Percentiles rank a stretch among this genome's conserved stretches.
These are phyloP conservation scores for Aphanomyces stellatus DNA, from an alignment of 352 stramenopile species.

Conservation along the genomic window DNA sequence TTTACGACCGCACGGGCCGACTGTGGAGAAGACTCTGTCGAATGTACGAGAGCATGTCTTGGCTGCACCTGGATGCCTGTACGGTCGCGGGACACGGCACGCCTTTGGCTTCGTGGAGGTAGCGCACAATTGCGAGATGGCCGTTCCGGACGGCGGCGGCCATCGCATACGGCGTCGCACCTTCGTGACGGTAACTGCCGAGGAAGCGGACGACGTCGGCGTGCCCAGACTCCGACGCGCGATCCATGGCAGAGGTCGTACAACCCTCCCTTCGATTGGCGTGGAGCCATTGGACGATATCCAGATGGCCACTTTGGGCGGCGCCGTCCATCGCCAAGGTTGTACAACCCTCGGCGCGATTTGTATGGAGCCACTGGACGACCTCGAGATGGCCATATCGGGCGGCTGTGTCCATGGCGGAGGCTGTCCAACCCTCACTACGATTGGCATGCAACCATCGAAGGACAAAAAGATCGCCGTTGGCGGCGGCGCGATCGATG, in stretches of 20 bases:
- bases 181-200: neutral
- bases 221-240: conserved; percentile 9
- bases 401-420: conserved; percentile 20
- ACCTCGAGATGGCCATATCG: conserved; percentile 9
- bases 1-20: no score
- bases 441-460: conserved; percentile 12
- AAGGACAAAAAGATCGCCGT: neutral
- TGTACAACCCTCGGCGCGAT: conserved; percentile 21
- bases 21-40: no score
- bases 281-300: conserved; percentile 20
- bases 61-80: no score
- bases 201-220: conserved; percentile 11
- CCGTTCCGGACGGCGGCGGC: conserved; percentile 27
- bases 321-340: conserved; percentile 18
- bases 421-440: conserved; percentile 13
- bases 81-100: no score
- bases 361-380: conserved; percentile 19
- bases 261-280: conserved; percentile 17
- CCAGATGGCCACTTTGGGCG: conserved; percentile 5
- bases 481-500: conserved; percentile 8
- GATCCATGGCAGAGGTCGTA: conserved; percentile 10
- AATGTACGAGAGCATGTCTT: no score
- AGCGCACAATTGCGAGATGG: conserved; percentile 33
- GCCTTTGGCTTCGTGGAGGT: conserved; percentile 18
- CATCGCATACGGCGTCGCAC: neutral